These are phyloP conservation scores for Ogataea hybrid DNA, from an alignment of 1,139 yeast species.

Conservation along the genomic window DNA sequence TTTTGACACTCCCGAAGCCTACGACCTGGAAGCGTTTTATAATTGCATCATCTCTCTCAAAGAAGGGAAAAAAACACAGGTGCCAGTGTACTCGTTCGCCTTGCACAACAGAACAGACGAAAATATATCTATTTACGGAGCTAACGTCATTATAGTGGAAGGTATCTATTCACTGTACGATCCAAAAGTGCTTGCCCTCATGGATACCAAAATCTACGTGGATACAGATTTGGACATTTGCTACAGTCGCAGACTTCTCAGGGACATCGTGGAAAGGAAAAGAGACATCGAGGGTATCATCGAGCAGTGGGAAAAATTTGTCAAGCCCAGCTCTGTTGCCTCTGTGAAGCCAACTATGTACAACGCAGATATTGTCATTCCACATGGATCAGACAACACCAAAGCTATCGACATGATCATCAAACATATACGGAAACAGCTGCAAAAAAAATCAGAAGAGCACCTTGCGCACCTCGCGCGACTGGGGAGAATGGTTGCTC, in stretches of 20 bases:
- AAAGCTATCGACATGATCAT: slow-evolving; percentile 80
- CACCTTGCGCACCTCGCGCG: slow-evolving; percentile 61
- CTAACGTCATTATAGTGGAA: slow-evolving; percentile 87
- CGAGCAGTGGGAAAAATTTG: slow-evolving; percentile 86
- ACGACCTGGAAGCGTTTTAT: slow-evolving; percentile 73
- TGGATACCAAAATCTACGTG: slow-evolving; percentile 87
- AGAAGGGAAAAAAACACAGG: slow-evolving; percentile 53
- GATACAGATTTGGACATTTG: slow-evolving; percentile 94
- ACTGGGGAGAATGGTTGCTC: slow-evolving; percentile 41
- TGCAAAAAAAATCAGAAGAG: slow-evolving; percentile 57
- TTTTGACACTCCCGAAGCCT: slow-evolving; percentile 80
- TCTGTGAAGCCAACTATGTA: slow-evolving; percentile 76
- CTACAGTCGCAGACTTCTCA: slow-evolving; percentile 77
- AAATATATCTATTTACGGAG: slow-evolving; percentile 79
- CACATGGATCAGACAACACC: slow-evolving; percentile 80
- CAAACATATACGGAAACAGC: slow-evolving; percentile 73
- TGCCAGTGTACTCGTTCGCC: slow-evolving; percentile 84
- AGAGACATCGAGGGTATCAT: slow-evolving; percentile 80
- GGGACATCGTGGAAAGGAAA: slow-evolving; percentile 86
- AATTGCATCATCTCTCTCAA: slow-evolving; percentile 65
- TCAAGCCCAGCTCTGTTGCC: slow-evolving; percentile 88
- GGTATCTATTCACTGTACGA: slow-evolving; percentile 87
- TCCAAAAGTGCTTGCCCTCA: slow-evolving; percentile 61
- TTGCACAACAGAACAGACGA: slow-evolving; percentile 71
- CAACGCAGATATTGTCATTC: slow-evolving; percentile 82